phyloP scores from a whole-genome alignment of 1,139 yeast species.

The Lodderomyces parapsilosis region DNA sequence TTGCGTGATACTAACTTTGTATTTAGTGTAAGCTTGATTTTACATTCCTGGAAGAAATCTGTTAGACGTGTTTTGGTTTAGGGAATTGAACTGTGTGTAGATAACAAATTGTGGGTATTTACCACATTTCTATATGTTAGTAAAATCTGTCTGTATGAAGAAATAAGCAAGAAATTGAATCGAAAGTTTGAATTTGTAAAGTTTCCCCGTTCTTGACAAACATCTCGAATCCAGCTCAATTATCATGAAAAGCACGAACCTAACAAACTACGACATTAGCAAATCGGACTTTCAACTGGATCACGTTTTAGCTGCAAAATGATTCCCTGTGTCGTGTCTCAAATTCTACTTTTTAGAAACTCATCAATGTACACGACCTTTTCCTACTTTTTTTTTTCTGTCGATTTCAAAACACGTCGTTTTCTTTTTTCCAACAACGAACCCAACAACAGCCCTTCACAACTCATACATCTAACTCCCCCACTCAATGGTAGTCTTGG shows the following conservation, averaged over 20 bases:
- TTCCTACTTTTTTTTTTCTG: not conserved
- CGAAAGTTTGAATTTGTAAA: too few relatives aligned
- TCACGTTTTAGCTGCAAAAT: not conserved
- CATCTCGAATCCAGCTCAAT: too few relatives aligned
- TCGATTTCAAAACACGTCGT: not conserved
- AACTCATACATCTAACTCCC: not conserved
- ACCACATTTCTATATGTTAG: too few relatives aligned
- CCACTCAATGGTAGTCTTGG: slow-evolving; percentile 54
- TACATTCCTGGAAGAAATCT: not conserved
- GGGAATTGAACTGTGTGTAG: too few relatives aligned
- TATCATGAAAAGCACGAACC: too few relatives aligned
- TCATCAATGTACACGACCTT: slow-evolving; percentile 7
- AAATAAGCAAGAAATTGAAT: too few relatives aligned
- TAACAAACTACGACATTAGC: too few relatives aligned
- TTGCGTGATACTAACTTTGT: not conserved
- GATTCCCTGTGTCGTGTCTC: not conserved
- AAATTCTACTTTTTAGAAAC: not conserved
- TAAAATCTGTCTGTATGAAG: too few relatives aligned
- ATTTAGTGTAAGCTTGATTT: not conserved
- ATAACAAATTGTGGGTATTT: too few relatives aligned
- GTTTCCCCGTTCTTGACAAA: too few relatives aligned
- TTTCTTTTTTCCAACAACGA: slow-evolving; percentile 4
- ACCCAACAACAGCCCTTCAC: not conserved
- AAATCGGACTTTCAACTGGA: too few relatives aligned
- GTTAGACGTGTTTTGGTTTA: not conserved